Percentiles rank a stretch among this genome's conserved stretches.
Evolutionary conservation across 179 eudicot genomes (phyloP).

Genomic region (Beta macrorhiza): DNA sequence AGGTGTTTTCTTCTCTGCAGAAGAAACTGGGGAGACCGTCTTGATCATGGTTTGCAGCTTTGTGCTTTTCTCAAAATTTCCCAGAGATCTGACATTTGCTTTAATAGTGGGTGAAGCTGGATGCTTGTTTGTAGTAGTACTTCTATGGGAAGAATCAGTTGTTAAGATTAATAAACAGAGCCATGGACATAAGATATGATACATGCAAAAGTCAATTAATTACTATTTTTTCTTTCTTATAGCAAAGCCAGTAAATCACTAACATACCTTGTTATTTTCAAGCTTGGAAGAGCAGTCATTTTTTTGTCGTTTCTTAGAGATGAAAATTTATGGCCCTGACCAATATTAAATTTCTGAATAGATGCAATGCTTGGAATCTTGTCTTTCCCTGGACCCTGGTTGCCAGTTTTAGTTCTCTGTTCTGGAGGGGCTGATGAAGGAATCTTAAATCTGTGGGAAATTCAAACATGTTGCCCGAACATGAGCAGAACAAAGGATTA

Average conservation of each 20-base stretch:
- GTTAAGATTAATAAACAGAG: constrained; percentile 3
- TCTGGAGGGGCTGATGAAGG: constrained; percentile 30
- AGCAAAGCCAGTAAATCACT: constrained; percentile 9
- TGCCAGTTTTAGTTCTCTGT: constrained; percentile 31
- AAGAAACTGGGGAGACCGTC: constrained; percentile 26
- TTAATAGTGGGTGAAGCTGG: constrained; percentile 25
- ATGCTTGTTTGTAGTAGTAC: constrained; percentile 28
- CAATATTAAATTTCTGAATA: constrained; percentile 30
- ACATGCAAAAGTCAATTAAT: constrained; percentile 2
- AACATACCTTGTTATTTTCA: constrained; percentile 51
- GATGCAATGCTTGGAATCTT: constrained; percentile 35
- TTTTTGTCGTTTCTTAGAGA: constrained; percentile 38
- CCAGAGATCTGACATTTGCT: constrained; percentile 33
- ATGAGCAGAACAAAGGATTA: constrained; percentile 9
- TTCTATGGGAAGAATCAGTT: constrained; percentile 28
- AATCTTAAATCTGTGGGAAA: constrained; percentile 35
- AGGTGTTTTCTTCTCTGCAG: constrained; percentile 38
- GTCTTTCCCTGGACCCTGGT: constrained; percentile 30
- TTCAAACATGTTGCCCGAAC: constrained; percentile 11
- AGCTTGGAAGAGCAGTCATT: constrained; percentile 40
- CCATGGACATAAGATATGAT: constrained; percentile 7
- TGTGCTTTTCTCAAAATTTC: constrained; percentile 26
- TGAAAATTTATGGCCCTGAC: constrained; percentile 34
- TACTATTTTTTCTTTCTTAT: background rate
- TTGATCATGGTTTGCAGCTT: constrained; percentile 28